These are phyloP conservation scores for Spergularia azorica DNA, from an alignment of 179 eudicot species.

Conservation along the genomic window DNA sequence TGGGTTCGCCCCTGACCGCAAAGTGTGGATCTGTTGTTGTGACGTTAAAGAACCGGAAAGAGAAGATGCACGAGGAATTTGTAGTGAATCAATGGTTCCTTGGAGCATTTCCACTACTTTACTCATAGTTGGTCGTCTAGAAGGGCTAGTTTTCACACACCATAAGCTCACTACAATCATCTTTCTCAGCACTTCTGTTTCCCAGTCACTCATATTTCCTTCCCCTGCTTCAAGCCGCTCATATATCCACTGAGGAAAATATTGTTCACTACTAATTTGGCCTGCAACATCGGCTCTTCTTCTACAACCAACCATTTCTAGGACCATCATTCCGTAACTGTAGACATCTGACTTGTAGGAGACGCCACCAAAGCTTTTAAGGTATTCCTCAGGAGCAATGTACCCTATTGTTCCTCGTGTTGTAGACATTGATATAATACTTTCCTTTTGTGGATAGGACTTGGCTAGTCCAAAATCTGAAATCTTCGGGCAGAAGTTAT, in stretches of 20 bases:
- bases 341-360: slow-evolving; percentile 45
- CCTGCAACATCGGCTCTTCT: slow-evolving; percentile 10
- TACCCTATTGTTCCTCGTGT: slow-evolving; percentile 44
- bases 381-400: slow-evolving; percentile 48
- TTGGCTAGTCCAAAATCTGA: slow-evolving; percentile 52
- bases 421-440: slow-evolving; percentile 27
- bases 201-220: slow-evolving; percentile 15
- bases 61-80: slow-evolving; percentile 20
- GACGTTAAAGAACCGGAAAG: slow-evolving; percentile 20
- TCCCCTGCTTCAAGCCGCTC: slow-evolving; percentile 32
- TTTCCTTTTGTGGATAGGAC: slow-evolving; percentile 33
- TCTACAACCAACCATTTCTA: slow-evolving; percentile 42
- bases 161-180: slow-evolving; percentile 46
- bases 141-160: slow-evolving; percentile 37
- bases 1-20: neutral
- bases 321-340: slow-evolving; percentile 47
- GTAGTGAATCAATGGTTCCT: slow-evolving; percentile 27
- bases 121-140: slow-evolving; percentile 37
- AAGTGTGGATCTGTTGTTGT: slow-evolving; percentile 1
- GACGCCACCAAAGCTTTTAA: slow-evolving; percentile 37
- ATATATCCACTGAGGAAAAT: slow-evolving; percentile 39
- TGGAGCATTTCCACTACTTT: slow-evolving; percentile 40
- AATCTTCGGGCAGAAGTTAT: slow-evolving; percentile 41
- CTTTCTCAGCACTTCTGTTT: slow-evolving; percentile 32
- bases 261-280: slow-evolving; percentile 22